A percentile compares a stretch with the other conserved stretches of the same genome.
phyloP scores from a whole-genome alignment of 1,139 yeast species.

The Debaryomyces coudertii region DNA sequence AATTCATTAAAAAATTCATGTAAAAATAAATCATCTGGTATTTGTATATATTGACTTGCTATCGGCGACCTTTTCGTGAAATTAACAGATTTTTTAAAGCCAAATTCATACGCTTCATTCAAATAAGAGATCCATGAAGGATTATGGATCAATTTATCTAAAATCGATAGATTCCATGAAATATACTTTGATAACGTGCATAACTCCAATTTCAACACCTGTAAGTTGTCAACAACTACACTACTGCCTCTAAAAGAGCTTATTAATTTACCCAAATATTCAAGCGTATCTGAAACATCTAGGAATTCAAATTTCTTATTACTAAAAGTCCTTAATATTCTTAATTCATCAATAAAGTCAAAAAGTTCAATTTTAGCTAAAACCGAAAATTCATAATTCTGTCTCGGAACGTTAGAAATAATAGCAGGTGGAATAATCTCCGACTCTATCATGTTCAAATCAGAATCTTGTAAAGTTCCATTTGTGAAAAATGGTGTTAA shows the following conservation, averaged over 20 bases:
- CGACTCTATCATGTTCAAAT: neutral
- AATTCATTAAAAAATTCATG: slow-evolving; percentile 9
- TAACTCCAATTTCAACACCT: slow-evolving; percentile 2
- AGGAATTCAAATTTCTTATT: slow-evolving; percentile 7
- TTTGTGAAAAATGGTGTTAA: slow-evolving; percentile 9
- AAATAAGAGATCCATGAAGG: slow-evolving; percentile 3
- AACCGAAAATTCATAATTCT: slow-evolving; percentile 24
- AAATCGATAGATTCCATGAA: slow-evolving; percentile 16
- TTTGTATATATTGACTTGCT: slow-evolving; percentile 19
- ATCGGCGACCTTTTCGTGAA: neutral
- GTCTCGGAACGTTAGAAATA: slow-evolving; percentile 16
- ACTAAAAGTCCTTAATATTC: slow-evolving; percentile 14
- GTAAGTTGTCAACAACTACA: slow-evolving; percentile 7
- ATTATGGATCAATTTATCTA: slow-evolving; percentile 14
- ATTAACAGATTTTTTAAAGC: slow-evolving; percentile 2
- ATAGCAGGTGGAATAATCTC: slow-evolving; percentile 11
- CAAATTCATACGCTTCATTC: slow-evolving; percentile 1
- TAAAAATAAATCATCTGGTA: slow-evolving; percentile 23
- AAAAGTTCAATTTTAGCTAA: slow-evolving; percentile 18
- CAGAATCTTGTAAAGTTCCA: slow-evolving; percentile 7
- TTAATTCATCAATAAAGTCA: slow-evolving; percentile 19
- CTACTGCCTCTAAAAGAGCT: slow-evolving; percentile 10
- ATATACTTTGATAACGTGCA: slow-evolving; percentile 2
- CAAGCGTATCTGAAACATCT: slow-evolving; percentile 7
- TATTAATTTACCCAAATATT: slow-evolving; percentile 8